These are phyloP conservation scores for Globisporangium orthogonon DNA, from an alignment of 352 stramenopile genomes.

Conservation along the genomic window DNA sequence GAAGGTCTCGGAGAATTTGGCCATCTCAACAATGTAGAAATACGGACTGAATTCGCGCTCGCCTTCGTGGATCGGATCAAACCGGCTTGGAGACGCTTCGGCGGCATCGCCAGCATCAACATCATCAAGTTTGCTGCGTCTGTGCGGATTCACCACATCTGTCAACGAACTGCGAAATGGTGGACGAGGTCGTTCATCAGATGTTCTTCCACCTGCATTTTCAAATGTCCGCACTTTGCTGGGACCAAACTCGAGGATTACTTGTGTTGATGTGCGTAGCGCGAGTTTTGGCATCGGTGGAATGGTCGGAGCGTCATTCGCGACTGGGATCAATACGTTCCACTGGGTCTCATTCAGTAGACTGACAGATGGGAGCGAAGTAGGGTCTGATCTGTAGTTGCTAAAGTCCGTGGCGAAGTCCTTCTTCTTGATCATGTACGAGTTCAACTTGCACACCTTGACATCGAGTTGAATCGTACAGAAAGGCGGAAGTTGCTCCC, in stretches of 20 bases:
- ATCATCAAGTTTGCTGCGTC: not conserved
- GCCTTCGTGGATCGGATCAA: constrained; percentile 26
- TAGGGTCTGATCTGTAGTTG: not conserved
- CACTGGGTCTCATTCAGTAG: constrained; percentile 16
- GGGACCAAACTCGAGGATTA: constrained; percentile 18
- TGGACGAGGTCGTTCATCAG: not conserved
- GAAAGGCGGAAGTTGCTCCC: constrained; percentile 9
- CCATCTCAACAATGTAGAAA: constrained; percentile 62
- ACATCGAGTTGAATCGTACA: constrained; percentile 6
- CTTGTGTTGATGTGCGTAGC: constrained; percentile 15
- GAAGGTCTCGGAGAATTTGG: constrained; percentile 57
- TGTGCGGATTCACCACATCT: not conserved
- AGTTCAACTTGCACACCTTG: constrained; percentile 5
- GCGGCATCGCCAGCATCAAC: not conserved
- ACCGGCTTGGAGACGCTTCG: not conserved
- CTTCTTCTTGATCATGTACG: constrained; percentile 4
- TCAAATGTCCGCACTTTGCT: not conserved
- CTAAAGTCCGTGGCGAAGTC: not conserved
- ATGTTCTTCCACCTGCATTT: not conserved
- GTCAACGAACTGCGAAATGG: not conserved
- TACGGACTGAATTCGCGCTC: constrained; percentile 37
- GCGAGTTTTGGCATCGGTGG: constrained; percentile 13
- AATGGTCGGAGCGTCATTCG: constrained; percentile 11
- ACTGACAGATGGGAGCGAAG: constrained; percentile 2
- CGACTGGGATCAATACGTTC: constrained; percentile 19